Base-by-base conservation (phyloP, 106 monocot genomes). In the Vanilla planifolia region DNA sequence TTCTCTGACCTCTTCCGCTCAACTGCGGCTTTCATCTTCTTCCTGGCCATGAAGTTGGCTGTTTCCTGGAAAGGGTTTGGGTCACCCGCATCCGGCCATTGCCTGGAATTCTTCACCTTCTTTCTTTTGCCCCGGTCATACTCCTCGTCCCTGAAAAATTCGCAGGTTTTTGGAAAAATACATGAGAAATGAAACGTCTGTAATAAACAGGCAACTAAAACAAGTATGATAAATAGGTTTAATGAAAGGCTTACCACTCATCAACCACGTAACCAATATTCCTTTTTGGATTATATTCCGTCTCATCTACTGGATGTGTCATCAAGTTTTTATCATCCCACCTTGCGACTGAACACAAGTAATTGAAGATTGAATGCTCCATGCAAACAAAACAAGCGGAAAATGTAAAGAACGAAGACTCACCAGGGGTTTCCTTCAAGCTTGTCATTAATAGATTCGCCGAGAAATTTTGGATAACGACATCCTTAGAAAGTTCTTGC, bases 111-210 rank as follows among this genome's bases (percentile, higher is more conserved):
- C 17, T 43, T 43, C 9, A 16, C 14, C 67, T 98, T 98, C 70
- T 98, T 98, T 63, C 70, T 79, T 73, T 64, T 98, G 9, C 96
- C 96, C 16, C 56, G 70, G 23, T 98, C 96, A 28, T 81, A 90
- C 50, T 87, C 91, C 64, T 79, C 84, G 33, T 87, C 96, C 87
- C 96, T 98, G 66, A 29, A 20, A 48, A 32, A 46, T 50, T 43
- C 48, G 27, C 27, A 43, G 1, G 20, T 17, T 24, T 43, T 33
- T 16, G 13, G 13, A 33, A 60, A 45, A 35, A 8, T 51, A 46
- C 27, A 29, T 35, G 8, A 44, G 44, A 63, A 55, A 19, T 3
- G 24, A 48, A 23, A 16, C 21, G 25, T 25, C n/a, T n/a, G n/a
- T 25, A 48, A 21, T 9, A 48, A 48, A 21, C 3, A 25, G 24